Conservation (phyloP, 1,139 yeast species). For the Magnusiomyces magnusii region DNA sequence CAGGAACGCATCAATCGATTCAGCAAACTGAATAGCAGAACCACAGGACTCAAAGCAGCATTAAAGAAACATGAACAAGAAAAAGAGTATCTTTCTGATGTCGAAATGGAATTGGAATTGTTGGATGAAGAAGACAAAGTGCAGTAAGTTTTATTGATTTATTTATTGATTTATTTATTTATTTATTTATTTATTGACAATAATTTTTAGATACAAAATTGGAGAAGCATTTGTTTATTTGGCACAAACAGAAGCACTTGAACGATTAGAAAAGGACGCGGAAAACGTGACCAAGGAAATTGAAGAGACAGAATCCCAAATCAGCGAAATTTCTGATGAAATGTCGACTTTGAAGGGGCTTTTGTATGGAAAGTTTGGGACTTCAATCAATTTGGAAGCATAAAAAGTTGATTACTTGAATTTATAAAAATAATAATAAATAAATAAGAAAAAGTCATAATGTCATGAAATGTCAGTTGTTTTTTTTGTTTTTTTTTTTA, state of each 20-base stretch:
- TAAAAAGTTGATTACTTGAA: background rate
- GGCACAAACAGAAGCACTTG: constrained; percentile 57
- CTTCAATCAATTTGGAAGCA: constrained; percentile 71
- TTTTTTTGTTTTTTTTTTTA: too few relatives aligned
- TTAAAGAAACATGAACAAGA: constrained; percentile 52
- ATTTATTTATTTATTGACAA: background rate
- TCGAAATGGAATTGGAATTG: constrained; percentile 75
- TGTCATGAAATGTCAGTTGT: too few relatives aligned
- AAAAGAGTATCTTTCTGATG: constrained; percentile 84
- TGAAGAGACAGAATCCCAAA: constrained; percentile 39
- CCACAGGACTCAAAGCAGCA: constrained; percentile 49
- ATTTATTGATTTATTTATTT: background rate
- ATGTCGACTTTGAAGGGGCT: constrained; percentile 56
- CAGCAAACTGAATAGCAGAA: constrained; percentile 67
- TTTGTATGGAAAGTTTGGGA: constrained; percentile 87
- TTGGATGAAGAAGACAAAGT: constrained; percentile 65
- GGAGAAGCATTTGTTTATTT: constrained; percentile 75
- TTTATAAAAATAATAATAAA: background rate
- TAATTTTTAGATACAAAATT: constrained; percentile 41
- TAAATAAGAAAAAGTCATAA: background rate
- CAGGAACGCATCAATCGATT: constrained; percentile 85
- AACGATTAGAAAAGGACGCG: constrained; percentile 54
- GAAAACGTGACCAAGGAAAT: constrained; percentile 47
- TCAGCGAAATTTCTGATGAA: constrained; percentile 47
- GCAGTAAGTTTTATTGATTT: constrained; percentile 19